phyloP scores from a whole-genome alignment of 345 rosid genomes.

The Iberis pinnata region DNA sequence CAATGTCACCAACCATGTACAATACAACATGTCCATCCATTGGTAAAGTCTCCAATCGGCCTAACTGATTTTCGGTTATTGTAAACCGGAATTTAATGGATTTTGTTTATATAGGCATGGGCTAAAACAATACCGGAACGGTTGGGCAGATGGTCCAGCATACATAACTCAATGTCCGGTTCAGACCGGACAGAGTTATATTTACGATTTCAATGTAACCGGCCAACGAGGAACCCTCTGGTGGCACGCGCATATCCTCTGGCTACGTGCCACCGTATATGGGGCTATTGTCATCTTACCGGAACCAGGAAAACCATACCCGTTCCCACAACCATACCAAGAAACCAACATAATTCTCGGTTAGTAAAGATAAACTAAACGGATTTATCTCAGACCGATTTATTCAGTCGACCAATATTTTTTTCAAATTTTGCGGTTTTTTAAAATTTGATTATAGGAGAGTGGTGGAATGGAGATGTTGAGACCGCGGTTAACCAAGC shows the following conservation, averaged over 20 bases:
- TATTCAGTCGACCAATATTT: neutral
- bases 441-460: conserved; percentile 28
- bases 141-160: too few species aligned
- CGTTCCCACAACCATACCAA: conserved; percentile 32
- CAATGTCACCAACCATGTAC: conserved; percentile 37
- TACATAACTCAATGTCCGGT: too few species aligned
- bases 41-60: conserved; percentile 22
- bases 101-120: conserved; percentile 45
- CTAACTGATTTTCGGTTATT: neutral
- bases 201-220: too few species aligned
- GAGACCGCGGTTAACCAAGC: conserved; percentile 40
- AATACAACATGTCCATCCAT: conserved; percentile 40
- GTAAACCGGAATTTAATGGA: neutral
- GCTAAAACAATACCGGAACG: conserved; percentile 46
- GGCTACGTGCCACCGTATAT: too few species aligned
- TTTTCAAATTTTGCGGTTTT: too few species aligned
- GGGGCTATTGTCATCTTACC: too few species aligned
- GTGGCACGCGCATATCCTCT: too few species aligned
- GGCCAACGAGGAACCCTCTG: too few species aligned
- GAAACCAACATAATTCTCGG: conserved; percentile 32
- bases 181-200: too few species aligned
- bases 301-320: conserved; percentile 27
- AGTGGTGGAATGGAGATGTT: conserved; percentile 43
- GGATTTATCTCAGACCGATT: too few species aligned
- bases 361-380: neutral